These are phyloP conservation scores for Salix suchowensis DNA, from an alignment of 345 rosid genomes.

Conservation along the genomic window DNA sequence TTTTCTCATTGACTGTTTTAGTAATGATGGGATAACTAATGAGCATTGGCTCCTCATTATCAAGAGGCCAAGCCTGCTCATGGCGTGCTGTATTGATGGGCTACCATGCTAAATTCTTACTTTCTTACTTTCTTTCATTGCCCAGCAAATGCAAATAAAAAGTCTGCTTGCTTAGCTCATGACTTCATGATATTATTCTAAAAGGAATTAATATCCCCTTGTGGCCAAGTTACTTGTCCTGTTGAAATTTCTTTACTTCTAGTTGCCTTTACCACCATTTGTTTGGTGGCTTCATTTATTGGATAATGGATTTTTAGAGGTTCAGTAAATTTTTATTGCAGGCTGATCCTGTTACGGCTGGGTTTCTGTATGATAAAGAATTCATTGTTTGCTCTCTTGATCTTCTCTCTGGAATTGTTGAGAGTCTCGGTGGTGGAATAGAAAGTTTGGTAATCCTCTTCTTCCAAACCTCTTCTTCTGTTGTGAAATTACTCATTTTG, in stretches of 20 bases:
- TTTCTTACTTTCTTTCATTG: not conserved
- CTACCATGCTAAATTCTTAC: not conserved
- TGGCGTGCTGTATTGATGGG: not conserved
- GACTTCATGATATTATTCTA: not conserved
- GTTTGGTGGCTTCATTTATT: not conserved
- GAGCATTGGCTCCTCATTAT: not conserved
- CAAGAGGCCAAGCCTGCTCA: not conserved
- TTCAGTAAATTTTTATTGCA: constrained; percentile 27
- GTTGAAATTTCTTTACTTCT: not conserved
- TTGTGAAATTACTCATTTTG: not conserved
- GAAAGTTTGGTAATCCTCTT: constrained; percentile 76
- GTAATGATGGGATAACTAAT: not conserved
- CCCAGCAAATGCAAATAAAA: not conserved
- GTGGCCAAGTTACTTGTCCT: not conserved
- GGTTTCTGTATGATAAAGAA: constrained; percentile 79
- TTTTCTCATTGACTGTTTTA: not conserved
- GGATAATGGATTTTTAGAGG: not conserved
- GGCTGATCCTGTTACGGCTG: constrained; percentile 76
- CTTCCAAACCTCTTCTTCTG: constrained; percentile 2
- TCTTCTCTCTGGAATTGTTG: constrained; percentile 90
- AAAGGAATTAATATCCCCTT: not conserved
- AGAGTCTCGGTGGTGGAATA: constrained; percentile 86
- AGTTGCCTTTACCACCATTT: not conserved
- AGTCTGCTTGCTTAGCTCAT: not conserved
- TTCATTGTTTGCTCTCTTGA: constrained; percentile 89